Conservation (phyloP, 179 eudicot genomes). For the Sideroxylon spinosum region DNA sequence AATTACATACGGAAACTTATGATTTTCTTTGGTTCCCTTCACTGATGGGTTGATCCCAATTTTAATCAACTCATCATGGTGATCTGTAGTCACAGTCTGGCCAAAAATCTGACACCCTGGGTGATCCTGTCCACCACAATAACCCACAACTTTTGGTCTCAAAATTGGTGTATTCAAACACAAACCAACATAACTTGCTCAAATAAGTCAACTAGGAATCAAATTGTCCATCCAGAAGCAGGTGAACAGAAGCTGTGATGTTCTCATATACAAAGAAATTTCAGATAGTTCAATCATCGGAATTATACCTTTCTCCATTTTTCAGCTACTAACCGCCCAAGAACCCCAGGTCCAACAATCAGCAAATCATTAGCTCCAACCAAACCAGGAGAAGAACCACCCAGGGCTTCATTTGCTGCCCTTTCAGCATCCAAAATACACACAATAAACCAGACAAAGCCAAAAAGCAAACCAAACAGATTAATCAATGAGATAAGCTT, state of each 20-base stretch:
- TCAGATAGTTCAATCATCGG: not conserved
- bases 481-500: not conserved
- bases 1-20: slow-evolving; percentile 62
- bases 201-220: not conserved
- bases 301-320: slow-evolving; percentile 63
- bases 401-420: slow-evolving; percentile 31
- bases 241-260: too few relatives aligned
- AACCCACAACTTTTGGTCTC: not conserved
- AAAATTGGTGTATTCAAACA: not conserved
- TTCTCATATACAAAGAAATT: too few relatives aligned
- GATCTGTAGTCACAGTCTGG: slow-evolving; percentile 61
- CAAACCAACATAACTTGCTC: not conserved
- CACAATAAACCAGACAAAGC: not conserved
- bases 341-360: slow-evolving; percentile 89
- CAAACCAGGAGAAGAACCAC: slow-evolving; percentile 27
- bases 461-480: not conserved
- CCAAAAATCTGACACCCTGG: slow-evolving; percentile 64
- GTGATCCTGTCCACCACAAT: slow-evolving; percentile 43
- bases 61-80: slow-evolving; percentile 67
- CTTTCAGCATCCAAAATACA: slow-evolving; percentile 22
- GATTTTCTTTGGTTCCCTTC: slow-evolving; percentile 39
- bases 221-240: too few relatives aligned
- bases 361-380: slow-evolving; percentile 62
- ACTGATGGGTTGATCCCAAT: slow-evolving; percentile 60
- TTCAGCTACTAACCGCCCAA: slow-evolving; percentile 76